Percentiles rank a stretch among this genome's conserved stretches.
Conservation (phyloP, 441 rosid genomes). For the Manihot esculenta region DNA sequence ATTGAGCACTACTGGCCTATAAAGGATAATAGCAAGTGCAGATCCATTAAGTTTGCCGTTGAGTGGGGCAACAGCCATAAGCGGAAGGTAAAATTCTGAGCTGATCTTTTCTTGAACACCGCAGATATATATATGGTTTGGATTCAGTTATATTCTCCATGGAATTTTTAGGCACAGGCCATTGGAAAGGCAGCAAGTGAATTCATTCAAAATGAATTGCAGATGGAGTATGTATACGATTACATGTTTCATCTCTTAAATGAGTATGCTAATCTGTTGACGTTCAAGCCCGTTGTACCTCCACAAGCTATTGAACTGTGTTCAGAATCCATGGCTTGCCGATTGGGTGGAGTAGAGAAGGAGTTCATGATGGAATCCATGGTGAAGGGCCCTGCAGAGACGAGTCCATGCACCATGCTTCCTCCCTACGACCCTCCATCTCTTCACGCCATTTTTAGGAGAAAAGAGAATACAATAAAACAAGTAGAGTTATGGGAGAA, state of each 20-base stretch:
- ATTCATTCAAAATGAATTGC: constrained; percentile 56
- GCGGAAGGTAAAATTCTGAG: constrained; percentile 44
- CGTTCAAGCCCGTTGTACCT: constrained; percentile 57
- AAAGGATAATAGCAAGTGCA: constrained; percentile 63
- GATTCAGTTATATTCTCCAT: neutral
- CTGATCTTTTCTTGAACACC: neutral
- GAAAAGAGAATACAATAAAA: constrained; percentile 34
- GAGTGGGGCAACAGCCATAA: constrained; percentile 78
- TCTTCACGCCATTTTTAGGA: constrained; percentile 33
- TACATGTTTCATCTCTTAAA: constrained; percentile 85
- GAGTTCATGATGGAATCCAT: constrained; percentile 70
- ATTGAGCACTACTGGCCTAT: constrained; percentile 82
- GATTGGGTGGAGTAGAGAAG: constrained; percentile 39
- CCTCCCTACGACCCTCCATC: constrained; percentile 63
- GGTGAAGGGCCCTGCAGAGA: constrained; percentile 53
- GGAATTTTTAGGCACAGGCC: constrained; percentile 51
- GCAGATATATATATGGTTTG: neutral
- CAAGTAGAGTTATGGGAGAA: constrained; percentile 58
- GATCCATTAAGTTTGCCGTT: constrained; percentile 77
- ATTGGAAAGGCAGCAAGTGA: constrained; percentile 64
- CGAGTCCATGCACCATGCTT: constrained; percentile 66
- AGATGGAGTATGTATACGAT: constrained; percentile 71
- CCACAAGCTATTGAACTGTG: constrained; percentile 49
- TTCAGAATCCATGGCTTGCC: constrained; percentile 65
- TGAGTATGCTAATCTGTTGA: constrained; percentile 68